phyloP scores from a whole-genome alignment of 306 rosid species.

The Cucurbita pepo region DNA sequence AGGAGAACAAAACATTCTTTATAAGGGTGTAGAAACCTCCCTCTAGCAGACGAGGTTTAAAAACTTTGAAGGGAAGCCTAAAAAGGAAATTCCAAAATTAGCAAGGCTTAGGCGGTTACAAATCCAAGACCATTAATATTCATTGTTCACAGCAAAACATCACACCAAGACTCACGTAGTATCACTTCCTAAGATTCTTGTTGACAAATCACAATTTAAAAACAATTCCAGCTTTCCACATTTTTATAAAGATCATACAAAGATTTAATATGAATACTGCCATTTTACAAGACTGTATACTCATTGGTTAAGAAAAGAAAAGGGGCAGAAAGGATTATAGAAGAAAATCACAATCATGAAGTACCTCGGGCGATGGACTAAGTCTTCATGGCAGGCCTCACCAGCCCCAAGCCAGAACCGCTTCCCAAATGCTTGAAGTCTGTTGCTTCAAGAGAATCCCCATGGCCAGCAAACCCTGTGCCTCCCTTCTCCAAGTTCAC shows the following conservation, averaged over 20 bases:
- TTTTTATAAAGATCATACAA: neutral
- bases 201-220: neutral
- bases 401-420: conserved; percentile 86
- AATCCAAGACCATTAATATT: neutral
- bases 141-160: neutral
- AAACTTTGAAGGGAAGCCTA: no score
- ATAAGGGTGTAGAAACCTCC: no score
- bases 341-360: neutral
- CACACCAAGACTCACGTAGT: no score
- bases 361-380: neutral
- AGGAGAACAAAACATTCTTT: no score
- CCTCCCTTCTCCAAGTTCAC: conserved; percentile 81
- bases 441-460: conserved; percentile 72
- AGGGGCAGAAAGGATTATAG: neutral
- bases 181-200: neutral
- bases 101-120: neutral
- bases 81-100: no score
- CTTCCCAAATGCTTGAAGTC: conserved; percentile 20
- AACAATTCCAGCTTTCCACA: neutral
- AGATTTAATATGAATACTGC: neutral
- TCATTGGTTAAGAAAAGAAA: neutral
- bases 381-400: conserved; percentile 79
- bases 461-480: conserved; percentile 81
- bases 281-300: neutral
- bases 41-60: no score